Base-by-base conservation (phyloP, 2,329 filamentous ascomycete genomes). In the Fusarium torulosum region DNA sequence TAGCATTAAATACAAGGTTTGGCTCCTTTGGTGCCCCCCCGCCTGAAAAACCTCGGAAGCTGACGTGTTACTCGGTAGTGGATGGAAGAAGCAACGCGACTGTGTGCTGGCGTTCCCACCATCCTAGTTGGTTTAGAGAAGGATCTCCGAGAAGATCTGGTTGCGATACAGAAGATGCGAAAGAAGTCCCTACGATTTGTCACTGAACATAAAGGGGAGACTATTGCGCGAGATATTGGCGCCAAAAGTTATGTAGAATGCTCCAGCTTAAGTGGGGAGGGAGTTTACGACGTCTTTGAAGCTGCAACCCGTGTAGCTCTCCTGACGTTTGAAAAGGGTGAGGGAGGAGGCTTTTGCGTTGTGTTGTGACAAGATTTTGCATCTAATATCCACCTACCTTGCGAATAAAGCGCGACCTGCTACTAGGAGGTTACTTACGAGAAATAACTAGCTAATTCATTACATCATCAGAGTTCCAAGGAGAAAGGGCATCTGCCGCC, bases 91-190 rank as follows among this genome's bases (percentile, higher is more conserved):
- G 43, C 27, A 31, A 45, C 43, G 20, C 25, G 27, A 11, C 25
- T 45, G 31, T 45, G 25, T 31, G 25, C 43, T 6, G 25, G 43
- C 5, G n/a, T 33, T 45, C 43, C 27, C 31, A 13, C 21, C 31
- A 27, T 45, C 15, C 43, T 45, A 33, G 43, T 45, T 45, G 19
- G 43, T n/a, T 45, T 33, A 25, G 31, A 45, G 43, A 45, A 45
- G 27, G 43, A 45, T 27, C 27, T 45, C 21, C 25, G 43, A 13
- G 43, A 45, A 45, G 27, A 45, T 14, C 35, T n/a, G n/a, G 6
- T 21, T 45, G 11, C n/a, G 25, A 45, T 21, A 25, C 4, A 25
- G 43, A 7, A 45, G 25, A 45, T 45, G 14, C 10, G 25, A 45
- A 25, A 45, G 23, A 45, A 17, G 2, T 33, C 43, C 25, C 43